Evolutionary conservation across 805 yeast species (phyloP).

Genomic region (Ogataea glucozyma): DNA sequence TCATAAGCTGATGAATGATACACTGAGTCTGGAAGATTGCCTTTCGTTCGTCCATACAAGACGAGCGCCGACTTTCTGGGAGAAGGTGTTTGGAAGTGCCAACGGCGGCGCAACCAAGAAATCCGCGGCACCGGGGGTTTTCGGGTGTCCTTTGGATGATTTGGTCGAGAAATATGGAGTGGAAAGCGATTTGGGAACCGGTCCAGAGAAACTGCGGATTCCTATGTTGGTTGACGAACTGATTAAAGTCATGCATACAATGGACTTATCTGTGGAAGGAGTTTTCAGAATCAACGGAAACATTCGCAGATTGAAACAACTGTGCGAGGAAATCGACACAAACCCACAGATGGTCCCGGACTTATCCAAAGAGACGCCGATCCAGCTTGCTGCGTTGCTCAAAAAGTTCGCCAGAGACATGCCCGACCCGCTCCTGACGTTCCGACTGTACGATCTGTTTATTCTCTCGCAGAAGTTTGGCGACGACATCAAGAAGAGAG

Average conservation of each 20-base stretch:
- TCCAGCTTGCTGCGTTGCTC: slow-evolving; percentile 89
- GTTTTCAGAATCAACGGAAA: slow-evolving; percentile 96
- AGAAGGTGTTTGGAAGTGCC: slow-evolving; percentile 40
- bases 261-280: slow-evolving; percentile 95
- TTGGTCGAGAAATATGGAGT: slow-evolving; percentile 72
- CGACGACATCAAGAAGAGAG: slow-evolving; percentile 45
- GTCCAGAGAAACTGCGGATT: slow-evolving; percentile 73
- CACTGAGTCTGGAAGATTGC: slow-evolving; percentile 41
- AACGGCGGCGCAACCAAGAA: slow-evolving; percentile 8
- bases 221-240: slow-evolving; percentile 89
- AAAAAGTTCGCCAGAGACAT: slow-evolving; percentile 89
- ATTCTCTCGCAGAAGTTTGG: slow-evolving; percentile 58
- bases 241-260: slow-evolving; percentile 76
- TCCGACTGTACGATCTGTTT: slow-evolving; percentile 75
- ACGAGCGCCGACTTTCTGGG: slow-evolving; percentile 53
- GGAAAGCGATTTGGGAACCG: slow-evolving; percentile 82
- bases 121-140: slow-evolving; percentile 44
- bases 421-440: slow-evolving; percentile 88
- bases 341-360: slow-evolving; percentile 72
- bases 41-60: slow-evolving; percentile 43
- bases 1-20: slow-evolving; percentile 35
- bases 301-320: slow-evolving; percentile 73
- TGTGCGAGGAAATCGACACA: slow-evolving; percentile 71
- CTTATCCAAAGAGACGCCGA: slow-evolving; percentile 71
- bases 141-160: slow-evolving; percentile 73